Base-by-base conservation (phyloP, 78 protist species). In the Cyanophora paradoxa region DNA sequence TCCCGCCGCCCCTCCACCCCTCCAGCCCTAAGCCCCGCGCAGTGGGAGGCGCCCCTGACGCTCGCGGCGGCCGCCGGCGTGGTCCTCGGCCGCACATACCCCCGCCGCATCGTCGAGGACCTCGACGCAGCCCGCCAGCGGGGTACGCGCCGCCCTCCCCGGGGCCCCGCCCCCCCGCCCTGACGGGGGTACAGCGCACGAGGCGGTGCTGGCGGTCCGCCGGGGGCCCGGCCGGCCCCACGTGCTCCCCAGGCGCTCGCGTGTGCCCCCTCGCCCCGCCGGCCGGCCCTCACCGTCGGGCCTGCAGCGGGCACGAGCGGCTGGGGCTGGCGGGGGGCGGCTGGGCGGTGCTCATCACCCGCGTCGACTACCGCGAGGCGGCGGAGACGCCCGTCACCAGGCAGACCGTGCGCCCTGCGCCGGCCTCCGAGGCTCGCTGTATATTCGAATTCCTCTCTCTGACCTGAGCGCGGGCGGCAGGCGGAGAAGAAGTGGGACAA, bases 41-140 rank as follows among this genome's bases (percentile, higher is more conserved):
- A 52, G 33, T 74, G 79, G 79, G 20, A n/a, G 41, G 79, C 71
- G 30, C 50, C 69, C 11, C 11, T 44, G 16, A 14, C 41, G 1
- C 28, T 48, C 44, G 72, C 61, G 30, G 31, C 66, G 2, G 20
- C 62, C 2, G 66, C 70, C 17, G 70, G 79, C 30, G 79, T 74
- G 19, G 68, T 8, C 36, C 70, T 74, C 20, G 70, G 71, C 10
- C n/a, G 4, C 41, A 59, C 37, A 2, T 74, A 61, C 71, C 70
- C 79, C 31, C 63, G 44, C 37, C 68, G 79, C 33, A 30, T 58
- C 33, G 20, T 74, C 13, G 8, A 1, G n/a, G 71, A 61, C 46
- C 48, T 74, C 2, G 33, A 20, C 8, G 78, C 17, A 1, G 70
- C 70, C 6, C 54, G 72, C n/a, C n/a, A n/a, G n/a, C n/a, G n/a